phyloP scores from a whole-genome alignment of 2,329 filamentous ascomycete genomes.

The Fusarium sp. region DNA sequence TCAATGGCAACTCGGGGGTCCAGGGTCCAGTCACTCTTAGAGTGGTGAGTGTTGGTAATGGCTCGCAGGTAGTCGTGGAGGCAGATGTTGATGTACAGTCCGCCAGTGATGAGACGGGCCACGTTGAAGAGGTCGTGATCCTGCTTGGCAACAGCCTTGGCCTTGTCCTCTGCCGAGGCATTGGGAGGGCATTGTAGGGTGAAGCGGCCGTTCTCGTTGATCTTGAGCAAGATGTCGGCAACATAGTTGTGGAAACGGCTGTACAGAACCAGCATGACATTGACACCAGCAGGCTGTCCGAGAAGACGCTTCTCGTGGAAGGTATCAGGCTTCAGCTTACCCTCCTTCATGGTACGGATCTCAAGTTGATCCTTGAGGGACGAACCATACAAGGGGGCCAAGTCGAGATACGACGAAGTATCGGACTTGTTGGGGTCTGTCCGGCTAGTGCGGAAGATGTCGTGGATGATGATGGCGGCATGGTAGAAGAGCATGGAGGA shows the following conservation, averaged over 20 bases:
- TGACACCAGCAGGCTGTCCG: conserved; percentile 77
- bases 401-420: conserved; percentile 81
- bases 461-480: conserved; percentile 69
- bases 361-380: conserved; percentile 71
- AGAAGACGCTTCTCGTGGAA: conserved; percentile 75
- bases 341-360: conserved; percentile 73
- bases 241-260: conserved; percentile 78
- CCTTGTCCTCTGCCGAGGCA: conserved; percentile 43
- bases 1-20: conserved; percentile 72
- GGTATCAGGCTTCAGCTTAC: conserved; percentile 78
- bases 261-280: conserved; percentile 76
- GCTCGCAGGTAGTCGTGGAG: conserved; percentile 71
- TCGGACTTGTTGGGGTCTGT: conserved; percentile 72
- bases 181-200: conserved; percentile 16
- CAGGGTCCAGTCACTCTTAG: conserved; percentile 70
- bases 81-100: conserved; percentile 68
- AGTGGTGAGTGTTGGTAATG: conserved; percentile 70
- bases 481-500: conserved; percentile 82
- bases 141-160: conserved; percentile 55
- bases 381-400: conserved; percentile 79
- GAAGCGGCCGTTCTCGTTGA: conserved; percentile 77
- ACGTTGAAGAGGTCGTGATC: conserved; percentile 69
- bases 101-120: conserved; percentile 57
- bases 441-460: conserved; percentile 60
- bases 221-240: conserved; percentile 70